Base-by-base conservation (phyloP, 177 flowering plant species). In the Vitis hybrid region DNA sequence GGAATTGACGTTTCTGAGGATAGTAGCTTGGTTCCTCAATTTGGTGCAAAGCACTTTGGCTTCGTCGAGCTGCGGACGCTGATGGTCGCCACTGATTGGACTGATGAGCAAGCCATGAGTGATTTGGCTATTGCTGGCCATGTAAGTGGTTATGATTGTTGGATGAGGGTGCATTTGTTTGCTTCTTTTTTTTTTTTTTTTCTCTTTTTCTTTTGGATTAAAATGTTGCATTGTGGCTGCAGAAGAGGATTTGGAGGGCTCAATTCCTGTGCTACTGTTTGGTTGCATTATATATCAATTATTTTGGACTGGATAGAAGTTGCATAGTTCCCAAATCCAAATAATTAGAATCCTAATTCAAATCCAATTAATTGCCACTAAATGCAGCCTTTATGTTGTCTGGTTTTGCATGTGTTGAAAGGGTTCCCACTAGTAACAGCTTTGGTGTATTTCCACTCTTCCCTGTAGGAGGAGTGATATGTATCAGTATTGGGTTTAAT, bases 71-170 rank as follows among this genome's bases (percentile, higher is more conserved):
- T 94, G 56, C 78, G 97, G 80, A 93, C 97, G 35, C 74, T 94
- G 54, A 94, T 93, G 99, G 94, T 94, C 62, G 99, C 99, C 1
- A 87, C 99, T 11, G 96, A 93, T 85, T 95, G 98, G 98, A 79
- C 83, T 13, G 82, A 93, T 79, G 68, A 64, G 12, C 27, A 19
- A 1, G 84, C 88, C 11, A 88, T 93, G 99, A 90, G 79, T 56
- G 87, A 95, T 10, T 78, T 95, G 79, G 94, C 99, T 32, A 76
- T 95, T 76, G 99, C 96, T 63, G 99, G 99, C 52, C 93, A 91
- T 86, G 97, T 94, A 78, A 85, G 96, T 80, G 49, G 5, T 66
- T 30, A 14, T 52, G 4, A 1, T 51, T 74, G 2, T n/a, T 11
- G 54, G 69, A 18, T 52, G 18, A 11, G 11, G 14, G 19, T 56